Conservation (phyloP, 805 yeast species). For the Metahyphopichia silvanorum region DNA sequence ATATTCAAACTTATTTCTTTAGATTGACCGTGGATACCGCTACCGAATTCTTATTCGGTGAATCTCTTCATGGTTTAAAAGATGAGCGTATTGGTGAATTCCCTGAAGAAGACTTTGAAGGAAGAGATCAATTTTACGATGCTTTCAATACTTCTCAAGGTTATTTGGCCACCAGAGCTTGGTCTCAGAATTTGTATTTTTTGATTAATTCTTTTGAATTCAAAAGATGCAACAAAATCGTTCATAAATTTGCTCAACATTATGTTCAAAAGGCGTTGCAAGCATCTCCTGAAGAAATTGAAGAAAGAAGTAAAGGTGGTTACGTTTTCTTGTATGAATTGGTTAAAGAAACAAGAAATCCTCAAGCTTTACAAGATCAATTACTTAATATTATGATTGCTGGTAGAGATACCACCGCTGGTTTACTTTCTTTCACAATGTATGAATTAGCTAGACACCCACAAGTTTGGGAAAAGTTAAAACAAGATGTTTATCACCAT, state of each 20-base stretch:
- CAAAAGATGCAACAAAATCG: slow-evolving; percentile 18
- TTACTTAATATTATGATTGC: slow-evolving; percentile 39
- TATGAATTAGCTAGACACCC: slow-evolving; percentile 35
- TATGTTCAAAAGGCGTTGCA: slow-evolving; percentile 29
- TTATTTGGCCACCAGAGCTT: slow-evolving; percentile 32
- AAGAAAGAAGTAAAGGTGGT: slow-evolving; percentile 21
- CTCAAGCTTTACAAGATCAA: slow-evolving; percentile 34
- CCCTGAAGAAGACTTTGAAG: slow-evolving; percentile 24
- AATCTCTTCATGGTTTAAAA: slow-evolving; percentile 25
- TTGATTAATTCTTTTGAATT: slow-evolving; percentile 21
- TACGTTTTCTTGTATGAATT: slow-evolving; percentile 37
- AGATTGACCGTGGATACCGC: slow-evolving; percentile 38
- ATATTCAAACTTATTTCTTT: slow-evolving; percentile 32
- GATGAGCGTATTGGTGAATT: slow-evolving; percentile 25
- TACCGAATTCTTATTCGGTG: slow-evolving; percentile 41
- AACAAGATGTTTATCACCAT: slow-evolving; percentile 21
- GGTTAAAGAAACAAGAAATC: slow-evolving; percentile 35
- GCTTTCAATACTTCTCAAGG: slow-evolving; percentile 32
- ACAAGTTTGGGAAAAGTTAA: slow-evolving; percentile 26
- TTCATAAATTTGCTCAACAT: slow-evolving; percentile 25
- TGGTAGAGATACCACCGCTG: slow-evolving; percentile 44
- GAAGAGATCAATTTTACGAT: slow-evolving; percentile 28
- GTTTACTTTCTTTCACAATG: slow-evolving; percentile 30
- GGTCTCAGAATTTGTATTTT: slow-evolving; percentile 25
- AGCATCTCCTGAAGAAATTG: slow-evolving; percentile 22